These are phyloP conservation scores for Rhododendron griersonianum DNA, from an alignment of 148 eudicot species.

Conservation along the genomic window DNA sequence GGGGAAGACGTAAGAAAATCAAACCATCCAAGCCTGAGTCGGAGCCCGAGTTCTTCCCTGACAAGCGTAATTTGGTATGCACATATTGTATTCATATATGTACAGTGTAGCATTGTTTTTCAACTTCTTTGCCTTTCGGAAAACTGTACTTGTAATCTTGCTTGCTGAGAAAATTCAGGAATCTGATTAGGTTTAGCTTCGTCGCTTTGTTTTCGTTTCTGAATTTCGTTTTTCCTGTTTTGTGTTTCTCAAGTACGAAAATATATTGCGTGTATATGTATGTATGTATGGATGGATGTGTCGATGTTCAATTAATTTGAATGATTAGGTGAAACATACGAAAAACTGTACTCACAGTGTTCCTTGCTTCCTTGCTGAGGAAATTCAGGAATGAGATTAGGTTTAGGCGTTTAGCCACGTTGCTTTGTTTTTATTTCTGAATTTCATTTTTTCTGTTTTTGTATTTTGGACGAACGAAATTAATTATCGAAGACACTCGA, in stretches of 20 bases:
- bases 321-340: neutral
- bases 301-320: neutral
- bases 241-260: neutral
- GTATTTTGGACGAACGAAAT: neutral
- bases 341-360: neutral
- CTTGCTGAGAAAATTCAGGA: neutral
- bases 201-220: neutral
- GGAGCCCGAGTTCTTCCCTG: constrained; percentile 64
- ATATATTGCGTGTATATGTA: neutral
- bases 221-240: neutral
- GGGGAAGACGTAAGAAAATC: constrained; percentile 24
- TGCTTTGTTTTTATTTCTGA: neutral
- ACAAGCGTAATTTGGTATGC: constrained; percentile 76
- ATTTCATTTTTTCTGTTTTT: neutral
- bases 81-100: neutral
- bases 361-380: neutral
- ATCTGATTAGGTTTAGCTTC: neutral
- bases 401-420: neutral
- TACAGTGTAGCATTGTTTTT: no score
- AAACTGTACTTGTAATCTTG: neutral
- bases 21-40: constrained; percentile 40
- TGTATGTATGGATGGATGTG: neutral
- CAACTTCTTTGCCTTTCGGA: neutral
- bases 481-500: neutral
- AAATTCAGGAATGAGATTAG: neutral